Conservation (phyloP, 2,329 filamentous ascomycete genomes). For the Macroventuria anomochaeta region DNA sequence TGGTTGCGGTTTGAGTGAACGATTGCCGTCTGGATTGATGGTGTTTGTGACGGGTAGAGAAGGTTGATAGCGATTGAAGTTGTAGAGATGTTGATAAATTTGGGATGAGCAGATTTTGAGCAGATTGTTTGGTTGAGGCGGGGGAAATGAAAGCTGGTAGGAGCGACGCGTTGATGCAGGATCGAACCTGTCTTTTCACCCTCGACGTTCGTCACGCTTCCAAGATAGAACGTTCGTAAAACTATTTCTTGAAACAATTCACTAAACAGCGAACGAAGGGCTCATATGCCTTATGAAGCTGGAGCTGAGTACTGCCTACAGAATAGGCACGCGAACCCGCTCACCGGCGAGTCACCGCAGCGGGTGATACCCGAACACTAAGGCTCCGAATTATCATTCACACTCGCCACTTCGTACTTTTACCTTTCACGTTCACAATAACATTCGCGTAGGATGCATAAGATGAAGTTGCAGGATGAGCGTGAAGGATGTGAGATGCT, state of each 20-base stretch:
- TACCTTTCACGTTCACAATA: neutral
- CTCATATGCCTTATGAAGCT: neutral
- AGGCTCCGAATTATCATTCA: neutral
- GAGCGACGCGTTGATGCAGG: slow-evolving; percentile 8
- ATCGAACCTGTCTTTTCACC: neutral
- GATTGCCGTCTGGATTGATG: neutral
- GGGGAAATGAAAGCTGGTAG: slow-evolving; percentile 4
- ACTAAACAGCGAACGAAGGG: neutral
- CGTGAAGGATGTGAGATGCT: slow-evolving; percentile 1
- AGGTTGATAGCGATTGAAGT: neutral
- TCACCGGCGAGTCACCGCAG: slow-evolving; percentile 9
- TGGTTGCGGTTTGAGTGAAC: neutral
- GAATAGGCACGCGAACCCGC: slow-evolving; percentile 16
- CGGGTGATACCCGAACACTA: slow-evolving; percentile 9
- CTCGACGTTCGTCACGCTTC: neutral
- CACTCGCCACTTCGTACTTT: neutral
- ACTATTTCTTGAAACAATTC: neutral
- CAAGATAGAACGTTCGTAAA: neutral
- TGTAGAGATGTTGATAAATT: neutral
- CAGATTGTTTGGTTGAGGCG: slow-evolving; percentile 7
- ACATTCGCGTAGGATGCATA: neutral
- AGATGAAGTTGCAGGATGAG: neutral
- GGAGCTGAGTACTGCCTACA: neutral
- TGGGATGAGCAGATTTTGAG: slow-evolving; percentile 22
- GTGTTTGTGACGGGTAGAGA: neutral